Evolutionary conservation across 2,329 filamentous ascomycete species (phyloP), one percentile per base, ranked within the genome.

Genomic region (Metarhizium humberi): DNA sequence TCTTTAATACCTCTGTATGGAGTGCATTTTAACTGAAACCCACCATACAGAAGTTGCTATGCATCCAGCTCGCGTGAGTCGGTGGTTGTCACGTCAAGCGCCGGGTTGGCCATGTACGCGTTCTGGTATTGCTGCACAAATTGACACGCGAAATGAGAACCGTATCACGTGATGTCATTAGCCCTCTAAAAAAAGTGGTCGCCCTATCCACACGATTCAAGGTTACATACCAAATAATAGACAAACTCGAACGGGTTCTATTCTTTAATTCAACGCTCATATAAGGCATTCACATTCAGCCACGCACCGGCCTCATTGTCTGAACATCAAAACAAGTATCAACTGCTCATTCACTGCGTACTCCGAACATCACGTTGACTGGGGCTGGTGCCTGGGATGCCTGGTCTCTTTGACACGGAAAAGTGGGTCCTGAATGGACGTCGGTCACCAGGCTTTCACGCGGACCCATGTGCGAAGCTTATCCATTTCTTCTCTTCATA

Each of bases 111-210:
- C 20, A 47, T 51, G 52, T 50, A 61, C 56, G 57, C 58, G 55
- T 53, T 4, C 48, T 46, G 11, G 25, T 20, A 30, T 18, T 7
- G 32, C 32, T 8, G 32, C 32, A 25, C 32, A 34, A 6, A 16
- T 54, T 40, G 53, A 47, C 32, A 66, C 69, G 63, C 69, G 69
- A 65, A 63, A 67, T 49, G 43, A 55, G 57, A 65, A 61, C 62
- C 63, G 60, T 36, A n/a, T 65, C 66, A 68, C 65, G 63, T 66
- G 62, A 59, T 45, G 16, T 20, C 6, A 7, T 45, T 18, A 45
- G n/a, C 10, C 42, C 2, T 20, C 3, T 20, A 10, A 34, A 34
- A 34, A 34, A 34, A 34, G 25, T 25, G 25, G 25, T 25, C 25
- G 25, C 25, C 25, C 3, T 25, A 25, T 25, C 25, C 25, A 25